phyloP scores from a whole-genome alignment of 768 basidiomycete species.

The Pisolithus sp. region DNA sequence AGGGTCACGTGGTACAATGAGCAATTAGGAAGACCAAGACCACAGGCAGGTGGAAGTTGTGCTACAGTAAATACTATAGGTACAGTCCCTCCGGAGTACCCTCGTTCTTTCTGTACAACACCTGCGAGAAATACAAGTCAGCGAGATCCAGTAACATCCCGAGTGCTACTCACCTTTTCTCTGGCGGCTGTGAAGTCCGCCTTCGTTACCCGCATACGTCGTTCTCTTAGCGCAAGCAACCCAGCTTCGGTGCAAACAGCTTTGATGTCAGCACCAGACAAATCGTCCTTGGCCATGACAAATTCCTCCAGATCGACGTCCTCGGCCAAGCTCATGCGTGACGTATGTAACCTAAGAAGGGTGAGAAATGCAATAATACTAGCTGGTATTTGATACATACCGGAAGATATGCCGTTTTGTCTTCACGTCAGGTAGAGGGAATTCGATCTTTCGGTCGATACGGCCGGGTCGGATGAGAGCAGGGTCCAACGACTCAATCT shows the following conservation, averaged over 20 bases:
- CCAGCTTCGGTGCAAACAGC: constrained; percentile 99
- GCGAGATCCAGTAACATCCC: constrained; percentile 1
- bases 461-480: constrained; percentile 97
- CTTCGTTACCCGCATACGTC: constrained; percentile 92
- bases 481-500: constrained; percentile 94
- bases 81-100: constrained; percentile 89
- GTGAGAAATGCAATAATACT: constrained; percentile 5
- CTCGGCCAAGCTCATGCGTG: constrained; percentile 82
- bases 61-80: constrained; percentile 38
- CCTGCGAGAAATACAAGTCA: constrained; percentile 33
- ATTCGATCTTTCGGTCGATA: constrained; percentile 98
- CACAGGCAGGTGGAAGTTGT: too few relatives aligned
- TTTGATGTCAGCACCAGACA: constrained; percentile 98
- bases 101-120: constrained; percentile 95
- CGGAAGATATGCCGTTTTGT: constrained; percentile 99
- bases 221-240: constrained; percentile 85
- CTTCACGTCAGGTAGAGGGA: constrained; percentile 95
- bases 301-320: constrained; percentile 97
- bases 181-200: constrained; percentile 84
- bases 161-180: constrained; percentile 66
- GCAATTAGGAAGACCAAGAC: too few relatives aligned
- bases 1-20: neutral
- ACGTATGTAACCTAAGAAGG: constrained; percentile 69
- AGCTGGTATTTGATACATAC: constrained; percentile 30
- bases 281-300: constrained; percentile 90